Evolutionary conservation across 805 yeast species (phyloP).

Genomic region (Pichia insulana): DNA sequence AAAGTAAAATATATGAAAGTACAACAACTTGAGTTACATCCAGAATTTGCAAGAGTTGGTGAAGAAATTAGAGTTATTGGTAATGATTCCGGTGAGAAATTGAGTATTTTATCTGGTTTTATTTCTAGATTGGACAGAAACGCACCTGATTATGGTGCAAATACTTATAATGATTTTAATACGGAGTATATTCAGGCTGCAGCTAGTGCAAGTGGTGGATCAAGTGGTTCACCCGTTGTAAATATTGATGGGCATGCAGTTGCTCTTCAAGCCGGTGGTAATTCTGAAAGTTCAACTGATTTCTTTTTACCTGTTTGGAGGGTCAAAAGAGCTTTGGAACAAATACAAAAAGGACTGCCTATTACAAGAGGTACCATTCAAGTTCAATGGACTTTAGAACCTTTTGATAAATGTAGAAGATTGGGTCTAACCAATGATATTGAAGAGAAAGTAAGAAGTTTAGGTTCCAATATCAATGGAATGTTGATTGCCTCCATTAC

Average conservation of each 20-base stretch:
- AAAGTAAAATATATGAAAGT: conserved; percentile 67
- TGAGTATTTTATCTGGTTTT: conserved; percentile 82
- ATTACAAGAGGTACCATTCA: conserved; percentile 89
- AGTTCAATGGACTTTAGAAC: conserved; percentile 79
- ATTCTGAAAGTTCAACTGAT: conserved; percentile 85
- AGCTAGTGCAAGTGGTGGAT: conserved; percentile 92
- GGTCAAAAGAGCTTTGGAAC: conserved; percentile 70
- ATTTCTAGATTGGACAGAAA: conserved; percentile 81
- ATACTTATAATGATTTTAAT: conserved; percentile 86
- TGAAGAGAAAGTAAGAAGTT: conserved; percentile 54
- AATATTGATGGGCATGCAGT: conserved; percentile 80
- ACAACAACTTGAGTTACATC: conserved; percentile 56
- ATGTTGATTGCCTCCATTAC: conserved; percentile 75
- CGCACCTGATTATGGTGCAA: conserved; percentile 86
- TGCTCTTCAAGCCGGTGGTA: conserved; percentile 92
- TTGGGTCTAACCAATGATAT: conserved; percentile 71
- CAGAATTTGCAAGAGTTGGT: conserved; percentile 85
- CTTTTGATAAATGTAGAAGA: conserved; percentile 85
- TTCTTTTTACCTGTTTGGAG: conserved; percentile 82
- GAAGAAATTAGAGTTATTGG: conserved; percentile 91
- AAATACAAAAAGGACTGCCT: conserved; percentile 49
- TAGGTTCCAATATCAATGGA: conserved; percentile 64
- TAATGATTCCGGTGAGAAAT: conserved; percentile 92
- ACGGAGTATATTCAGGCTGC: conserved; percentile 95
- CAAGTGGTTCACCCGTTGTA: conserved; percentile 95